Conservation (phyloP, 352 stramenopile genomes). For the Phytophthora hibernalis region DNA sequence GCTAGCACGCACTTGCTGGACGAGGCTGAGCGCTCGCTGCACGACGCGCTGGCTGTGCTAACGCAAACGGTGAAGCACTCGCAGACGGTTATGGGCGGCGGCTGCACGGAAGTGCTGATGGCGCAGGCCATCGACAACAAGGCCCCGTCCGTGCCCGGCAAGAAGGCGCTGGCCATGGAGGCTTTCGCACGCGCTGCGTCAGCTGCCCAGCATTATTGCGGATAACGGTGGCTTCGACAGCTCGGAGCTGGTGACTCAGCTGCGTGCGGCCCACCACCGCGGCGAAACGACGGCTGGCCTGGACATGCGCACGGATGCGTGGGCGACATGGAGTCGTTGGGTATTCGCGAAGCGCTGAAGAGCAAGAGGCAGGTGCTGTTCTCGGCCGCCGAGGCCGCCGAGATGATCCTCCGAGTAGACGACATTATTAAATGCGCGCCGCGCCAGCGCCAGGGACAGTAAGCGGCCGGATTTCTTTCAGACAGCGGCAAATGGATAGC, state of each 20-base stretch:
- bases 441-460: slow-evolving; percentile 68
- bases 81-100: slow-evolving; percentile 96
- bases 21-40: slow-evolving; percentile 98
- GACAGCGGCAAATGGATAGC: slow-evolving; percentile 14
- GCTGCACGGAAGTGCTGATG: slow-evolving; percentile 98
- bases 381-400: slow-evolving; percentile 97
- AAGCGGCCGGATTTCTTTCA: slow-evolving; percentile 30
- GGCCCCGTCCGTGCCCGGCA: slow-evolving; percentile 94
- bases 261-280: slow-evolving; percentile 94
- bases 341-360: slow-evolving; percentile 96
- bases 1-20: slow-evolving; percentile 97
- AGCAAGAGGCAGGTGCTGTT: slow-evolving; percentile 98
- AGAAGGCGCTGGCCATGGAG: slow-evolving; percentile 98
- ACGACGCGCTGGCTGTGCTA: slow-evolving; percentile 98
- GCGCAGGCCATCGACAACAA: slow-evolving; percentile 92
- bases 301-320: slow-evolving; percentile 97
- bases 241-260: slow-evolving; percentile 97
- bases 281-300: slow-evolving; percentile 95
- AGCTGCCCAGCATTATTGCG: slow-evolving; percentile 98
- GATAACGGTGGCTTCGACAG: slow-evolving; percentile 99
- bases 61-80: slow-evolving; percentile 97
- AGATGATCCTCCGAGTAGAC: slow-evolving; percentile 99
- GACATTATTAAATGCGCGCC: slow-evolving; percentile 98
- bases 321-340: slow-evolving; percentile 97
- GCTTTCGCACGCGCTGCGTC: slow-evolving; percentile 96